A percentile compares a stretch with the other conserved stretches of the same genome.
phyloP scores from a whole-genome alignment of 768 basidiomycete genomes.

The Tephrocybe sp. region DNA sequence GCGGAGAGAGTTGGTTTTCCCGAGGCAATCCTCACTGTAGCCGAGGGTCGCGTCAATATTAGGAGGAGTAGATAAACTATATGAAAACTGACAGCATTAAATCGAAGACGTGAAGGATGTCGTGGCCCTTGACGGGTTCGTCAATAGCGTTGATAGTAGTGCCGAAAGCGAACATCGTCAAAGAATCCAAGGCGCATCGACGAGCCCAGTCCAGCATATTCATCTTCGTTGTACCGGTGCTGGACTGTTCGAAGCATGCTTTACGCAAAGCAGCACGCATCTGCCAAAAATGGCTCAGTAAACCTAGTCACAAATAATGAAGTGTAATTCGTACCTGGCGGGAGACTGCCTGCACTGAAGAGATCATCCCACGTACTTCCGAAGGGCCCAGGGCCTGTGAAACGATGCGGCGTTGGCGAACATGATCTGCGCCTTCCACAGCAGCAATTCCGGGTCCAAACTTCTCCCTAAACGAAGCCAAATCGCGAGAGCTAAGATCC shows the following conservation, averaged over 20 bases:
- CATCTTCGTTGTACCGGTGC: neutral
- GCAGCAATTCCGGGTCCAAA: slow-evolving; percentile 8
- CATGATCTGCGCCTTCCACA: slow-evolving; percentile 9
- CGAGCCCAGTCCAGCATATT: slow-evolving; percentile 9
- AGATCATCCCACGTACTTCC: slow-evolving; percentile 8
- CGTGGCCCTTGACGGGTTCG: slow-evolving; percentile 5
- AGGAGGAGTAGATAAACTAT: neutral
- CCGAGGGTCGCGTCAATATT: neutral
- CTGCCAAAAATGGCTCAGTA: neutral
- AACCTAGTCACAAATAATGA: neutral
- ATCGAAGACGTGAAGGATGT: slow-evolving; percentile 6
- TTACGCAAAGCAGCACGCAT: slow-evolving; percentile 4
- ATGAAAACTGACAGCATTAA: slow-evolving; percentile 1
- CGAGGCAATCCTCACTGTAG: neutral
- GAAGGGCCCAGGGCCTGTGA: slow-evolving; percentile 5
- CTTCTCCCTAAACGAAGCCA: slow-evolving; percentile 9
- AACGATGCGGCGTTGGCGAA: slow-evolving; percentile 6
- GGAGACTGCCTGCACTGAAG: slow-evolving; percentile 4
- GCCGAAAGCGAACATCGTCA: slow-evolving; percentile 9
- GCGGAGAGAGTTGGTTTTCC: slow-evolving; percentile 1
- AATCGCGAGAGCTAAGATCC: slow-evolving; percentile 6
- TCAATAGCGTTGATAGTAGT: slow-evolving; percentile 3
- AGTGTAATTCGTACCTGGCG: neutral
- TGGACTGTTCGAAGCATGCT: neutral
- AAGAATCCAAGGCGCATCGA: slow-evolving; percentile 4